phyloP scores from a whole-genome alignment of 2,329 filamentous ascomycete genomes.

The Botrytis cinerea region DNA sequence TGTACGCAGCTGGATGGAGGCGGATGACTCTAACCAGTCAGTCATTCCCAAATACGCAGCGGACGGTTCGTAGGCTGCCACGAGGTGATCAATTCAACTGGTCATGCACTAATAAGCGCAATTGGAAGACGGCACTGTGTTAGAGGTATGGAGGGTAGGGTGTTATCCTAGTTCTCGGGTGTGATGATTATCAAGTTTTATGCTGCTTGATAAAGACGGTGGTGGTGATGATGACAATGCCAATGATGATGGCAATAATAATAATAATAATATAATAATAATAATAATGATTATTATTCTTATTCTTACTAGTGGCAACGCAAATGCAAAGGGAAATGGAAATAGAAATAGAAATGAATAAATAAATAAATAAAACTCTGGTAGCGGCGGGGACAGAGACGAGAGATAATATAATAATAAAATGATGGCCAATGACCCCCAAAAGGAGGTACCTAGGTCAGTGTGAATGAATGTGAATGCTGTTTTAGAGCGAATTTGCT shows the following conservation, averaged over 20 bases:
- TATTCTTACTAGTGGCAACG: too few species aligned
- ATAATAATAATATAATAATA: neutral
- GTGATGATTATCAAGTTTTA: neutral
- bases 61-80: constrained; percentile 26
- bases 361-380: neutral
- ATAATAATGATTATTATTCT: neutral
- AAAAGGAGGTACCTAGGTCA: constrained; percentile 3
- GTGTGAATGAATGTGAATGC: neutral
- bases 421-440: neutral
- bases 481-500: neutral
- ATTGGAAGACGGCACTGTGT: constrained; percentile 18
- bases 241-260: neutral
- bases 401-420: neutral
- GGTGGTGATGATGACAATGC: accelerated
- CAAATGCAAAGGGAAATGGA: neutral
- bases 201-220: neutral
- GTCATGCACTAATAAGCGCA: constrained; percentile 26
- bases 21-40: constrained; percentile 23
- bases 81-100: constrained; percentile 25
- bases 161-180: constrained; percentile 1
- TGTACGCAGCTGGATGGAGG: constrained; percentile 18
- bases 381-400: neutral
- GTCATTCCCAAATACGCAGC: constrained; percentile 16
- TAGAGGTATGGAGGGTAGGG: neutral
- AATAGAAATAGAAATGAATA: neutral